These are phyloP conservation scores for Puccinia triticina DNA, from an alignment of 1,284 basidiomycete species.

Conservation along the genomic window DNA sequence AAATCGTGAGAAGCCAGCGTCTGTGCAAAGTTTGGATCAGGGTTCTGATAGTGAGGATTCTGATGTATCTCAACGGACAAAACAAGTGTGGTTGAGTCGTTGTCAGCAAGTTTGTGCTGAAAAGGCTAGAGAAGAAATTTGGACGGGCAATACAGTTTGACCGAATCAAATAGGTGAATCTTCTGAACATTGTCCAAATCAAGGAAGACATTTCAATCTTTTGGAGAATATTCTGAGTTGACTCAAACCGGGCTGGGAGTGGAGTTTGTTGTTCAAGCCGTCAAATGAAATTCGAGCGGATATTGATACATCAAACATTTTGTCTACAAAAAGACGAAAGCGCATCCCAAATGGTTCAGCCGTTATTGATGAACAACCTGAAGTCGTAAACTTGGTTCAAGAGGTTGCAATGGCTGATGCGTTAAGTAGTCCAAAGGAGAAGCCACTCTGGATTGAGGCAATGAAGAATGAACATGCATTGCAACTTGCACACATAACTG, in stretches of 20 bases:
- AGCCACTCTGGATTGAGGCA: conserved; percentile 3
- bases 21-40: too few species aligned
- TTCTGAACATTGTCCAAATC: background rate
- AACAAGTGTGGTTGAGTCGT: too few species aligned
- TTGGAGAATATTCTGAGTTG: too few species aligned
- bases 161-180: background rate
- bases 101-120: too few species aligned
- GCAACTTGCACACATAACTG: background rate
- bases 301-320: background rate
- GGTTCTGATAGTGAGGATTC: too few species aligned
- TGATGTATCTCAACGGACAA: too few species aligned
- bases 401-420: background rate
- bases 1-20: too few species aligned
- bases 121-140: too few species aligned
- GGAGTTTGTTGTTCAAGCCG: background rate
- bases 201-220: background rate
- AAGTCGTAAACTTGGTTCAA: background rate
- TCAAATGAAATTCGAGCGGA: too few species aligned
- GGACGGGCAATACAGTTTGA: background rate
- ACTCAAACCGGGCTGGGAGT: background rate
- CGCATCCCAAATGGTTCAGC: background rate
- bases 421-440: background rate
- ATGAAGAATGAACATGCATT: conserved; percentile 19
- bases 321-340: background rate
- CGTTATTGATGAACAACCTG: background rate